Evolutionary conservation across 1,139 yeast species (phyloP).

Genomic region (Diutina neorugosa): DNA sequence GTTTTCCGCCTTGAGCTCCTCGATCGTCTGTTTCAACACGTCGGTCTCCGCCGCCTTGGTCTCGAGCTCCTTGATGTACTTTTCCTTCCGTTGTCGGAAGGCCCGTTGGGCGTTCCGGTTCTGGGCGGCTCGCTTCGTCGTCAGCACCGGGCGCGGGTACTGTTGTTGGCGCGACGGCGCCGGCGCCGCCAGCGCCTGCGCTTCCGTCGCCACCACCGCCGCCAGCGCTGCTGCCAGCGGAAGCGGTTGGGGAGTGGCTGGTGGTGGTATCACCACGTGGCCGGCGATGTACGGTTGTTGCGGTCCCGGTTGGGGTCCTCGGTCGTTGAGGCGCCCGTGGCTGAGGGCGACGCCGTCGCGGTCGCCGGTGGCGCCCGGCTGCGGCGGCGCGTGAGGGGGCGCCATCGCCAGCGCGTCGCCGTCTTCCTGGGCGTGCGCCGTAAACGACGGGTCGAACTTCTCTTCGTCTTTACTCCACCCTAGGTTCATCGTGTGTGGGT

Average conservation of each 20-base stretch:
- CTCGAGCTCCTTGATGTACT: slow-evolving; percentile 68
- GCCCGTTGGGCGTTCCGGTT: slow-evolving; percentile 85
- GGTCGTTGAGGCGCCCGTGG: background rate
- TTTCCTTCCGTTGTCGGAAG: slow-evolving; percentile 70
- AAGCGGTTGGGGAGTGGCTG: background rate
- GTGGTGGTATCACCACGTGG: background rate
- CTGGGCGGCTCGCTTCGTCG: slow-evolving; percentile 75
- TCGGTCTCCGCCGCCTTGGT: slow-evolving; percentile 51
- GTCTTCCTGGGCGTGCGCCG: background rate
- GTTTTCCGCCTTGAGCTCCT: slow-evolving; percentile 55
- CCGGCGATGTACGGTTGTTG: background rate
- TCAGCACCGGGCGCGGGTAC: background rate
- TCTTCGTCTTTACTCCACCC: background rate
- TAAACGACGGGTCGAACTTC: slow-evolving; percentile 2
- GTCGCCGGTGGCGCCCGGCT: background rate
- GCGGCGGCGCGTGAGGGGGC: background rate
- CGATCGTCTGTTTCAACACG: slow-evolving; percentile 47
- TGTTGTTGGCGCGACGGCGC: background rate
- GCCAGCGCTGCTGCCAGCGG: background rate
- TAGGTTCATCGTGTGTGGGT: background rate
- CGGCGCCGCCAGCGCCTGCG: background rate
- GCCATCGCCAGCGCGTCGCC: background rate
- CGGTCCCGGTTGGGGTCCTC: background rate
- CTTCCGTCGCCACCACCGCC: background rate
- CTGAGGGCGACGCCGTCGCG: background rate